Conservation (phyloP, 257 asterid species). For the Forsythia suspensa region DNA sequence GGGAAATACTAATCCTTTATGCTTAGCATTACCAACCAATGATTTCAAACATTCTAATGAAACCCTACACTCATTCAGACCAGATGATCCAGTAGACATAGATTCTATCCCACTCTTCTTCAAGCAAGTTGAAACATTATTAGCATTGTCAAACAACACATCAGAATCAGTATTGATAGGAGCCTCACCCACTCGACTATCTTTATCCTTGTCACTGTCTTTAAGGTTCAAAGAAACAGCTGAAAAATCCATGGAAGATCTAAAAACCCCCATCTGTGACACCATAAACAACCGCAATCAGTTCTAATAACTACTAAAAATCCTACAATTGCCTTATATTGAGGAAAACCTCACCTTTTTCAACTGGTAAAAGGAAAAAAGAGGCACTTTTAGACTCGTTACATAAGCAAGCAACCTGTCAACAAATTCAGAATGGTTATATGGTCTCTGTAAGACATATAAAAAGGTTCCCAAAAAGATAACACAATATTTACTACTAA, state of each 20-base stretch:
- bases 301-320: slow-evolving; percentile 21
- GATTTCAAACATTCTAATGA: slow-evolving; percentile 32
- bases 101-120: slow-evolving; percentile 35
- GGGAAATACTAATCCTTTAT: slow-evolving; percentile 60
- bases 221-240: slow-evolving; percentile 28
- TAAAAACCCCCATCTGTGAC: slow-evolving; percentile 61
- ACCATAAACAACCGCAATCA: slow-evolving; percentile 31
- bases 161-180: slow-evolving; percentile 27
- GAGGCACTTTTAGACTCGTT: slow-evolving; percentile 52
- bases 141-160: slow-evolving; percentile 30
- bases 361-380: slow-evolving; percentile 65
- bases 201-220: slow-evolving; percentile 27
- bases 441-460: slow-evolving; percentile 17
- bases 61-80: slow-evolving; percentile 27
- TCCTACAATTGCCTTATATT: not conserved
- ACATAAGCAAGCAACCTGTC: slow-evolving; percentile 64
- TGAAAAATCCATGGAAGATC: slow-evolving; percentile 38
- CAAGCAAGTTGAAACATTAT: slow-evolving; percentile 23
- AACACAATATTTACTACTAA: slow-evolving; percentile 16
- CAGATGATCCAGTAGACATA: slow-evolving; percentile 35
- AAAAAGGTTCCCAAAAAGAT: slow-evolving; percentile 2
- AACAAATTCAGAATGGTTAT: slow-evolving; percentile 23
- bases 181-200: slow-evolving; percentile 27
- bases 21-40: slow-evolving; percentile 45
- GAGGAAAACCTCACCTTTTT: slow-evolving; percentile 55